Conservation (phyloP, 306 rosid genomes). For the Cicer yamashitae region DNA sequence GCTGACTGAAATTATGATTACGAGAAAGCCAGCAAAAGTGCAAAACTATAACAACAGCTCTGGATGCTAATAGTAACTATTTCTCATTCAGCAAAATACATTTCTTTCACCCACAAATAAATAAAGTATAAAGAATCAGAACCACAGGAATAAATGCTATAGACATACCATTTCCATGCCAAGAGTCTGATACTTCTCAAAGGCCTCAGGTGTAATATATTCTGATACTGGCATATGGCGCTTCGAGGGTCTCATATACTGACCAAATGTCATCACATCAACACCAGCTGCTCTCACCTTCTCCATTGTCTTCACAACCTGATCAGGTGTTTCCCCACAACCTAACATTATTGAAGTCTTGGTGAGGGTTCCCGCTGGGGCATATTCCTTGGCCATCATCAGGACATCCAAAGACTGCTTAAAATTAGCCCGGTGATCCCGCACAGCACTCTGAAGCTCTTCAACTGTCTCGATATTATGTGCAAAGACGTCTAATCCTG, state of each 20-base stretch:
- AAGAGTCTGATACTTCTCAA: slow-evolving; percentile 77
- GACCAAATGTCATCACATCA: slow-evolving; percentile 98
- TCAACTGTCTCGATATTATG: slow-evolving; percentile 98
- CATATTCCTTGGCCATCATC: slow-evolving; percentile 83
- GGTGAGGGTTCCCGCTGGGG: slow-evolving; percentile 91
- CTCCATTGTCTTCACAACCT: slow-evolving; percentile 96
- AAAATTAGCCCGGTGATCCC: slow-evolving; percentile 95
- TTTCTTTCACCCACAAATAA: slow-evolving; percentile 27
- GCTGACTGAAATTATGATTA: slow-evolving; percentile 16
- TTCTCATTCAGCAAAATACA: slow-evolving; percentile 2
- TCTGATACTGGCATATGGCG: slow-evolving; percentile 98
- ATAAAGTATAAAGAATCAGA: not conserved
- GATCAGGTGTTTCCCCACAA: slow-evolving; percentile 97
- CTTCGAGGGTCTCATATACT: slow-evolving; percentile 98
- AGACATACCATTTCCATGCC: slow-evolving; percentile 92
- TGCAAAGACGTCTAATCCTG: slow-evolving; percentile 96
- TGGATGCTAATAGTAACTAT: slow-evolving; percentile 24
- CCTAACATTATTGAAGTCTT: slow-evolving; percentile 98
- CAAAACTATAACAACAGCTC: slow-evolving; percentile 30
- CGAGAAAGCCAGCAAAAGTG: slow-evolving; percentile 21
- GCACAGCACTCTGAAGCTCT: slow-evolving; percentile 86
- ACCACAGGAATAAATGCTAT: slow-evolving; percentile 21
- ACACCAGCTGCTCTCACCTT: slow-evolving; percentile 99
- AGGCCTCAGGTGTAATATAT: slow-evolving; percentile 95
- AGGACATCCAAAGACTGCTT: slow-evolving; percentile 90